These are phyloP conservation scores for Ganoderma lingzhi DNA, from an alignment of 1,284 basidiomycete species.

Conservation along the genomic window DNA sequence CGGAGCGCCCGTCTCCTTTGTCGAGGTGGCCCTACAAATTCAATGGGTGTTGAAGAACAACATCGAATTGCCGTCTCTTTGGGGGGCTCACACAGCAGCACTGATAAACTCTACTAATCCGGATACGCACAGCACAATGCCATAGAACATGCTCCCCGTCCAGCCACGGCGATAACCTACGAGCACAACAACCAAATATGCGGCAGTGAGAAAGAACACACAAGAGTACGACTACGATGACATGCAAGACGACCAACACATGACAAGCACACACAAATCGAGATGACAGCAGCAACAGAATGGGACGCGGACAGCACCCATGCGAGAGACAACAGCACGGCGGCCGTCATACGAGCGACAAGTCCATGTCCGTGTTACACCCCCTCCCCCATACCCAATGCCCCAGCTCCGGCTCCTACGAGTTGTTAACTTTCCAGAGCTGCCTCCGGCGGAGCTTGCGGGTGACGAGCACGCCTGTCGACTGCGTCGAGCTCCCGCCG, in stretches of 20 bases:
- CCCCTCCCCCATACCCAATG: neutral
- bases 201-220: neutral
- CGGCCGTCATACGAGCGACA: neutral
- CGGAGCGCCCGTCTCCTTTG: constrained; percentile 1
- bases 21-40: neutral
- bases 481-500: constrained; percentile 71
- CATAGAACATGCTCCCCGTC: constrained; percentile 24
- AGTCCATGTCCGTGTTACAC: neutral
- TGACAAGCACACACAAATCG: constrained; percentile 28
- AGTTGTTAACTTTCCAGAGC: constrained; percentile 82
- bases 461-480: constrained; percentile 84
- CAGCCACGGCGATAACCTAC: constrained; percentile 20
- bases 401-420: neutral
- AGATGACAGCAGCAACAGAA: constrained; percentile 28
- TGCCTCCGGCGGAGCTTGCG: constrained; percentile 84
- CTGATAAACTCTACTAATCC: neutral
- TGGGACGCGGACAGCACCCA: constrained; percentile 10
- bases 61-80: neutral
- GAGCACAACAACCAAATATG: constrained; percentile 27
- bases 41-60: no score
- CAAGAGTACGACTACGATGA: constrained; percentile 27
- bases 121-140: constrained; percentile 19
- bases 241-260: constrained; percentile 27
- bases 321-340: constrained; percentile 3
- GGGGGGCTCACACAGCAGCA: neutral